Evolutionary conservation across 2,329 filamentous ascomycete genomes (phyloP).

Genomic region (Ophiosphaerella herpotricha): DNA sequence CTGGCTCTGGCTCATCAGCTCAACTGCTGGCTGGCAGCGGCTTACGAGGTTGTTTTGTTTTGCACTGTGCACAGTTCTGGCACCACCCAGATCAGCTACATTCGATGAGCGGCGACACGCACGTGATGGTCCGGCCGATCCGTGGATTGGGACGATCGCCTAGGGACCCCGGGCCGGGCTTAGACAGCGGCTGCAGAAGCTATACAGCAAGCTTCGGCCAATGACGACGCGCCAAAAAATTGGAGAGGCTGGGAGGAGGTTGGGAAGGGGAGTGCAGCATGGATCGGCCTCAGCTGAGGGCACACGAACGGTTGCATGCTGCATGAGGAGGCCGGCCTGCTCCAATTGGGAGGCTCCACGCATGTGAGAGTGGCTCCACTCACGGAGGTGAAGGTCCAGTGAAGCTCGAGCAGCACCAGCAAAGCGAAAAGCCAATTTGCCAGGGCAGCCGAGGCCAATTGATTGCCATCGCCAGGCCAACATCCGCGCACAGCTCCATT

Average conservation of each 20-base stretch:
- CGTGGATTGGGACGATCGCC: constrained; percentile 13
- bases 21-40: too few relatives aligned
- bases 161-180: constrained; percentile 9
- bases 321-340: constrained; percentile 23
- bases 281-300: constrained; percentile 38
- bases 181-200: constrained; percentile 15
- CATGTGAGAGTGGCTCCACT: constrained; percentile 23
- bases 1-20: not conserved
- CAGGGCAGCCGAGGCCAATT: constrained; percentile 10
- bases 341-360: constrained; percentile 44
- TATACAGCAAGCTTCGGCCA: constrained; percentile 16
- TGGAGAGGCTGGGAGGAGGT: constrained; percentile 30
- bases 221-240: constrained; percentile 25
- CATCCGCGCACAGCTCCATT: constrained; percentile 23
- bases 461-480: constrained; percentile 29
- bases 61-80: not conserved
- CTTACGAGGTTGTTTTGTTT: not conserved
- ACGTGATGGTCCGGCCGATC: constrained; percentile 21
- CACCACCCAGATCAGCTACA: not conserved
- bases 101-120: not conserved
- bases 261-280: constrained; percentile 23
- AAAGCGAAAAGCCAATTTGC: constrained; percentile 14
- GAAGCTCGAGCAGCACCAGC: constrained; percentile 21
- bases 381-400: constrained; percentile 14
- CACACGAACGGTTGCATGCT: constrained; percentile 31